phyloP scores from a whole-genome alignment of 139 green algal species.

The Penium margaritaceum region DNA sequence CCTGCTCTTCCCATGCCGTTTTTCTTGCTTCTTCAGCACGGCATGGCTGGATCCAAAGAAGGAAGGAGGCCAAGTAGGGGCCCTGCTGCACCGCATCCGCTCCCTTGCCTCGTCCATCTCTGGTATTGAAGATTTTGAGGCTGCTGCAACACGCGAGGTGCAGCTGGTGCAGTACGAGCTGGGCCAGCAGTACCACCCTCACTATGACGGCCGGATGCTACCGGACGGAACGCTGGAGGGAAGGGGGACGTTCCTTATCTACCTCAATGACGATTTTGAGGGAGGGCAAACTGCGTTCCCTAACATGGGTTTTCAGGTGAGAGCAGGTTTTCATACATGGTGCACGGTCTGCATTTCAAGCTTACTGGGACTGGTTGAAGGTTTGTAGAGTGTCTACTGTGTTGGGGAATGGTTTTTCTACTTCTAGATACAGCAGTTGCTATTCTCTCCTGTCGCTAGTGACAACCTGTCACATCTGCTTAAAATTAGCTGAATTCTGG shows the following conservation, averaged over 20 bases:
- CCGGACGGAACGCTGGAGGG: conserved; percentile 8
- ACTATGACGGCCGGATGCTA: conserved; percentile 5
- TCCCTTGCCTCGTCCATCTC: neutral
- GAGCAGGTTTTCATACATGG: no score
- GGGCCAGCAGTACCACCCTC: conserved; percentile 9
- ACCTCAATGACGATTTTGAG: conserved; percentile 22
- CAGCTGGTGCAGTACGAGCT: conserved; percentile 16
- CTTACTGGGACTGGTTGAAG: no score
- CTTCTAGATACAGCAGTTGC: no score
- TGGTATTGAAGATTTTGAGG: conserved; percentile 15
- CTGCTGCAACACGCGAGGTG: conserved; percentile 2
- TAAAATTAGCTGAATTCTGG: no score
- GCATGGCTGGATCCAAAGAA: conserved; percentile 12
- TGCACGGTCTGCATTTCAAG: no score
- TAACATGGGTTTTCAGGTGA: conserved; percentile 10
- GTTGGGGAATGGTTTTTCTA: no score
- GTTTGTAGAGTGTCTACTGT: no score
- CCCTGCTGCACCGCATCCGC: neutral
- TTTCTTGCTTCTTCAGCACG: conserved; percentile 3
- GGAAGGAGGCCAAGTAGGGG: neutral
- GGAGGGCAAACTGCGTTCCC: conserved; percentile 13
- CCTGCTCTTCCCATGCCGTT: neutral
- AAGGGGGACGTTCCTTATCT: conserved; percentile 16
- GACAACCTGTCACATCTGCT: no score
- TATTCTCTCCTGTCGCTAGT: no score